These are phyloP conservation scores for Ustilaginoidea virens DNA, from an alignment of 2,329 filamentous ascomycete genomes.

Conservation along the genomic window DNA sequence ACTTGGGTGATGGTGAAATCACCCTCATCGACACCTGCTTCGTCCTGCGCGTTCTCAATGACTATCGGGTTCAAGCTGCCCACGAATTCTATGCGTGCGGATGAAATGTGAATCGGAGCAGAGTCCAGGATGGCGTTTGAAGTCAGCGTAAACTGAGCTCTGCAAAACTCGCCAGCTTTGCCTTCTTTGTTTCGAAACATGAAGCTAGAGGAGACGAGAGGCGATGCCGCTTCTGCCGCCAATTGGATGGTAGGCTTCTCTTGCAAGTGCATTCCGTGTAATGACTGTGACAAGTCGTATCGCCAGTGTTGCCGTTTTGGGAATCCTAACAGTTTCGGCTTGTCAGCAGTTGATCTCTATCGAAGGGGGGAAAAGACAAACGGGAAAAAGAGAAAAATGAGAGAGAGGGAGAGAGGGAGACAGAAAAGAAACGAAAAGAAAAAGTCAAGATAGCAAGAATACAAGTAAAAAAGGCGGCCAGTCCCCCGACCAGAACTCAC, in stretches of 20 bases:
- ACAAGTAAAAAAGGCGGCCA: no score
- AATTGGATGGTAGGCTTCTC: conserved; percentile 34
- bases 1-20: conserved; percentile 11
- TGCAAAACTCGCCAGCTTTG: conserved; percentile 43
- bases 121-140: conserved; percentile 40
- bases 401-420: no score
- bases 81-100: conserved; percentile 37
- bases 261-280: conserved; percentile 31
- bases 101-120: conserved; percentile 33
- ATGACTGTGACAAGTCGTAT: conserved; percentile 42
- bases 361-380: no score
- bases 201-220: conserved; percentile 39
- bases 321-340: no score
- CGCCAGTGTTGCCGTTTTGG: conserved; percentile 38
- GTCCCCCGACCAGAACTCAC: no score
- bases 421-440: no score
- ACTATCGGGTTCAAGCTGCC: conserved; percentile 41
- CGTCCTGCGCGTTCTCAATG: conserved; percentile 25
- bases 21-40: conserved; percentile 5
- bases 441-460: no score
- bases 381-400: no score
- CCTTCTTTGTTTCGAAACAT: conserved; percentile 42
- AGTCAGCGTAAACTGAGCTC: conserved; percentile 40
- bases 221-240: conserved; percentile 33
- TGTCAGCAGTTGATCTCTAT: no score